Evolutionary conservation across 441 rosid species (phyloP), one percentile per base, ranked within the genome.

Genomic region (Omphalea diandra): DNA sequence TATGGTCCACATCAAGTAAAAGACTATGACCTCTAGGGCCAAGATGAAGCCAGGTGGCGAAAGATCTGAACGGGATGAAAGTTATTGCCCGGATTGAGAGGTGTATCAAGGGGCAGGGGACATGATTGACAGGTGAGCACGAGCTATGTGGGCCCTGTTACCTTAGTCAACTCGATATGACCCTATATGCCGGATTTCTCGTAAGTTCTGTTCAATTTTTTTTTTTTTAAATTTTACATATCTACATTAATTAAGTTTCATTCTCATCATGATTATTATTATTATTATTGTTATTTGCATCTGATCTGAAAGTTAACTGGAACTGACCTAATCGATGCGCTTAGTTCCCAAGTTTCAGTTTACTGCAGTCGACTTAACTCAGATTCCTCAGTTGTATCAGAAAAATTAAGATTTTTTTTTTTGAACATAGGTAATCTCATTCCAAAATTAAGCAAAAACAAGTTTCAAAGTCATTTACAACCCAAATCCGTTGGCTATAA

Each of bases 121-220:
- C 86, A 80, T 75, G 83, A 80, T 59, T 75, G 86, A 83, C 82
- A 83, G 77, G 32, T n/a, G 46, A 68, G 78, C 84, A 81, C 82
- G 76, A 67, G 79, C 55, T 50, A 26, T 5, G 5, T 36, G 31
- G 40, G 50, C 20, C 76, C 73, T 52, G 2, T 12, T 20, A 8
- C 11, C 61, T 38, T 8, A 27, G 53, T 46, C 71, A 35, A 33
- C 46, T 54, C 22, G 41, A 61, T 52, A n/a, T 74, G 73, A 71
- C 75, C 5, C 11, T 35, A 18, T 32, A 59, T 36, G 69, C 0
- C 63, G 14, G 10, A 14, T 50, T 73, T 73, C 75, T 76, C 74
- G 69, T 60, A 68, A n/a, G n/a, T n/a, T 69, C 33, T 15, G 22
- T n/a, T 11, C 53, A 36, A 44, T 43, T 24, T 58, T 40, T 59